These are phyloP conservation scores for Lyophyllum shimeji DNA, from an alignment of 768 basidiomycete genomes.

Conservation along the genomic window DNA sequence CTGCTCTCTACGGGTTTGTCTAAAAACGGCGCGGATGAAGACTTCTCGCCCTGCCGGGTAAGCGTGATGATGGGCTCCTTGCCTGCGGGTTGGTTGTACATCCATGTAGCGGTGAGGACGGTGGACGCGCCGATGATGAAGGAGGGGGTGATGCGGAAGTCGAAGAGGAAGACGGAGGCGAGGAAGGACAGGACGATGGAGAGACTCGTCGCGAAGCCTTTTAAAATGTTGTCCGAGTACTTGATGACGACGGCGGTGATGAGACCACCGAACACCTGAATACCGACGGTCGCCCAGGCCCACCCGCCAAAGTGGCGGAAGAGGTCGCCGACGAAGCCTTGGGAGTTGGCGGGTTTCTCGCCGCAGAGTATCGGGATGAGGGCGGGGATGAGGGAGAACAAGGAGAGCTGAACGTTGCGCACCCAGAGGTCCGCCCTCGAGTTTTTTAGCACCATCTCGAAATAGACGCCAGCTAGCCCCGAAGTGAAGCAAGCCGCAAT, in stretches of 20 bases:
- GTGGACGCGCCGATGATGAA: slow-evolving; percentile 86
- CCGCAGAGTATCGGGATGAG: slow-evolving; percentile 73
- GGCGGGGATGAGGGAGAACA: slow-evolving; percentile 91
- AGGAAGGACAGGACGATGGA: slow-evolving; percentile 95
- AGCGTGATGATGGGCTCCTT: slow-evolving; percentile 29
- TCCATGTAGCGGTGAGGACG: slow-evolving; percentile 87
- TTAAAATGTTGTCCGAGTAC: slow-evolving; percentile 92
- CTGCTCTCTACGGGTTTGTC: slow-evolving; percentile 41
- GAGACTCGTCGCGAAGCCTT: slow-evolving; percentile 96
- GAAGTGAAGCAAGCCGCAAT: slow-evolving; percentile 86
- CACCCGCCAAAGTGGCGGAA: slow-evolving; percentile 89
- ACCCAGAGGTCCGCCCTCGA: slow-evolving; percentile 87
- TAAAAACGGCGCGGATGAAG: slow-evolving; percentile 26
- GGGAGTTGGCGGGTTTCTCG: slow-evolving; percentile 38
- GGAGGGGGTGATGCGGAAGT: slow-evolving; percentile 82
- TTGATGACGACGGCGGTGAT: slow-evolving; percentile 96
- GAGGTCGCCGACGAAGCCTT: slow-evolving; percentile 53
- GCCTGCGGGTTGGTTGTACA: slow-evolving; percentile 82
- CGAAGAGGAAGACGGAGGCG: slow-evolving; percentile 88
- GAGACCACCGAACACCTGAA: slow-evolving; percentile 92
- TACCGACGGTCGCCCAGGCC: slow-evolving; percentile 93
- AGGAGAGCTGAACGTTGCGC: slow-evolving; percentile 84
- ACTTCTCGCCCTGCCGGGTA: slow-evolving; percentile 24
- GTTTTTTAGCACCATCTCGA: slow-evolving; percentile 90
- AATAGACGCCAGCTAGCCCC: slow-evolving; percentile 89